Base-by-base conservation (phyloP, 2,329 filamentous ascomycete species). In the Domatiomyces globalis region DNA sequence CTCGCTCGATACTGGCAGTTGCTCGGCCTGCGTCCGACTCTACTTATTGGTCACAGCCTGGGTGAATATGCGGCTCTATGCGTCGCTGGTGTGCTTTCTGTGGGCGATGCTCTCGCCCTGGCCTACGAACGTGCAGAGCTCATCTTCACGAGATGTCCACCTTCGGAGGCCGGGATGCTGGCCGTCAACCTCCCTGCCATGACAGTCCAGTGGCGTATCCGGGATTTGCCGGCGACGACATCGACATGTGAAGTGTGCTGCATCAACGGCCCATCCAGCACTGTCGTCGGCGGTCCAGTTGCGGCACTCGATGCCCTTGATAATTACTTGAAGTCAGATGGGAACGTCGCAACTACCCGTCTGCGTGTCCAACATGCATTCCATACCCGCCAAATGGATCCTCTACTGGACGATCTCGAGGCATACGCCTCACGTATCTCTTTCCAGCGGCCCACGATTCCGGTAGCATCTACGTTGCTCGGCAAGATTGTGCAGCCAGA, bases 281-380 rank as follows among this genome's bases (percentile, higher is more conserved):
- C 68, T 39, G 69, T 72, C 5, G 62, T 72, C 27, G 69, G 68
- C 45, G 69, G 69, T 1, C 58, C 63, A 1, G 62, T 58, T 50
- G 56, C 53, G 6, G 63, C 65, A 19, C 68, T 72, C 33, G 67
- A 70, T 33, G 51, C 58, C 5, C 59, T 71, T 43, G 59, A 63
- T 1, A 63, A 67, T 27, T 64, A 62, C 18, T 62, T 67, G 46
- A 56, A 62, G 2, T 62, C 63, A 19, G 61, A 63, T 48, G n/a
- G n/a, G n/a, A 65, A 64, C 2, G 61, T 69, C 45, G 70, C 69
- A 48, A 65, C 62, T 44, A 71, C 68, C 4, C 68, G 67, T 50
- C 55, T 73, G n/a, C 66, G 65, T 55, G 63, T 73, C 1, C 69
- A 69, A 6, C 72, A 68, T 48, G 70, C 70, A 8, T 73, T 72